These are phyloP conservation scores for Ajuga chamaepitys DNA, from an alignment of 257 asterid genomes.

Conservation along the genomic window DNA sequence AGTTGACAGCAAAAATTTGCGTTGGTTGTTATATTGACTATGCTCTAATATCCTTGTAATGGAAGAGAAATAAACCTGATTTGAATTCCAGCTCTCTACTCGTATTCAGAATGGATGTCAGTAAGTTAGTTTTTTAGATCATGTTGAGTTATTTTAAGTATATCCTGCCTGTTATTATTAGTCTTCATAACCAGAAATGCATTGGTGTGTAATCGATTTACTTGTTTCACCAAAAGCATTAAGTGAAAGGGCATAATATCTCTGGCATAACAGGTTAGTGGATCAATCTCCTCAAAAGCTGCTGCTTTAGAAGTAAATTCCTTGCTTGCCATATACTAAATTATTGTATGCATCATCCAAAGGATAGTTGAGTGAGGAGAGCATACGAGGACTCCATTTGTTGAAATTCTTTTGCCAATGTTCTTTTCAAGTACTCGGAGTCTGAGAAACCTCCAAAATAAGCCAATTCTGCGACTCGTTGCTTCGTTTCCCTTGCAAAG, in stretches of 20 bases:
- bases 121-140: neutral
- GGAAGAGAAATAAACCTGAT: neutral
- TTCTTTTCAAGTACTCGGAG: constrained; percentile 61
- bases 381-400: constrained; percentile 68
- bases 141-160: neutral
- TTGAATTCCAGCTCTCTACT: neutral
- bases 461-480: constrained; percentile 57
- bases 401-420: constrained; percentile 73
- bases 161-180: neutral
- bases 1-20: neutral
- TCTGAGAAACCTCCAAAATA: constrained; percentile 89
- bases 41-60: neutral
- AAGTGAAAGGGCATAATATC: neutral
- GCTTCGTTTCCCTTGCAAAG: constrained; percentile 59
- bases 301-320: constrained; percentile 2
- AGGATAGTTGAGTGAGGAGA: constrained; percentile 9
- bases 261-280: neutral
- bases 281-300: neutral
- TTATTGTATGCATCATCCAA: constrained; percentile 5
- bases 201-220: neutral
- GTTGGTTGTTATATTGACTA: neutral
- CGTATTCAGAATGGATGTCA: neutral
- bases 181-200: neutral
- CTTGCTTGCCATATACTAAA: neutral
- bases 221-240: neutral